Conservation (phyloP, 2,329 filamentous ascomycete species). For the Pseudonectria buxi region DNA sequence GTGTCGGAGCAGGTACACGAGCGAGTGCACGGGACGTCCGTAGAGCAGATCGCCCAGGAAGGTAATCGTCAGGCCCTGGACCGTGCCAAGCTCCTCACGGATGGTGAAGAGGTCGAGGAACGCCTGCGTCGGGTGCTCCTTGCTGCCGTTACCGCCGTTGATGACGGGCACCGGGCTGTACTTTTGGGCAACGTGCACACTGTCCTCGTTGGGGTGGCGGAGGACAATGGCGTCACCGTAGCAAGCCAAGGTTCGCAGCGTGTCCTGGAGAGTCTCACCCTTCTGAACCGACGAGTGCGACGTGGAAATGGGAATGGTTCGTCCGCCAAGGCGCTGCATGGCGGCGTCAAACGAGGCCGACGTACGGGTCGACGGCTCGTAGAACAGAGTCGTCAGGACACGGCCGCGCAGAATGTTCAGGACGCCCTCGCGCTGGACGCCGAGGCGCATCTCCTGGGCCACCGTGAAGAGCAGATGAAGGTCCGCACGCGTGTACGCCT, state of each 20-base stretch:
- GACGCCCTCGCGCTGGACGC: constrained; percentile 86
- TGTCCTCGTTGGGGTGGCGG: constrained; percentile 78
- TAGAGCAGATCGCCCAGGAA: constrained; percentile 92
- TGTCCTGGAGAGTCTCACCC: constrained; percentile 90
- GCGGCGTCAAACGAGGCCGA: constrained; percentile 94
- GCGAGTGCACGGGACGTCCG: constrained; percentile 89
- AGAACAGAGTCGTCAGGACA: constrained; percentile 90
- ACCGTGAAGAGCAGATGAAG: constrained; percentile 93
- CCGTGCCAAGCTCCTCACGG: constrained; percentile 91
- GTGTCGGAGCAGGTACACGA: constrained; percentile 88
- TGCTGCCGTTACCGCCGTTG: constrained; percentile 93
- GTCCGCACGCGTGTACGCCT: constrained; percentile 80
- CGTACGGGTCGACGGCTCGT: constrained; percentile 92
- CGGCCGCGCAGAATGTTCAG: constrained; percentile 80
- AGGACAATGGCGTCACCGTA: constrained; percentile 96
- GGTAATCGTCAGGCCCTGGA: constrained; percentile 91
- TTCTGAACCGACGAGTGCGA: constrained; percentile 85
- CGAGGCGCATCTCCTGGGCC: constrained; percentile 94
- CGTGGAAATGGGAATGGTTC: constrained; percentile 75
- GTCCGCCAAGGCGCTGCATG: constrained; percentile 94
- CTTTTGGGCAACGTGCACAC: constrained; percentile 75
- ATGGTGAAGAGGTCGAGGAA: constrained; percentile 98
- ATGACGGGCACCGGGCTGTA: constrained; percentile 88
- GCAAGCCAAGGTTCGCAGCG: constrained; percentile 84
- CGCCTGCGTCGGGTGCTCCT: constrained; percentile 95